Evolutionary conservation across 495 filamentous ascomycete species (phyloP).

Genomic region (Penicillium lividum): DNA sequence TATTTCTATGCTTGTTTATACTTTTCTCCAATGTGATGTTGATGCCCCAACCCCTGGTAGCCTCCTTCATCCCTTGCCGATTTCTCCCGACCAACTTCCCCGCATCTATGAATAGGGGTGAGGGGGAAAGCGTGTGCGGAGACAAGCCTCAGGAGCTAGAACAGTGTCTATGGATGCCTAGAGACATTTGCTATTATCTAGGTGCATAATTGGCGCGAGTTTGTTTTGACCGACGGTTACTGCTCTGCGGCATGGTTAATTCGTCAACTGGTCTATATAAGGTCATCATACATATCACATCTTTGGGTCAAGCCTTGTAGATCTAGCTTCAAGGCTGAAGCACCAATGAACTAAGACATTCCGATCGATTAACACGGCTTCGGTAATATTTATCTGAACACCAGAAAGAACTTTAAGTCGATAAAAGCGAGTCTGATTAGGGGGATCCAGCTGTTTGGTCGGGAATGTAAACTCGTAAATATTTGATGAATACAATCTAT

Average conservation of each 20-base stretch:
- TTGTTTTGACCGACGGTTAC: not conserved
- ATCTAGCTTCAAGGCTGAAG: too few species aligned
- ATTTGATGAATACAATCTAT: too few species aligned
- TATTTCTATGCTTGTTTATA: too few species aligned
- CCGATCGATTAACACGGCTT: too few species aligned
- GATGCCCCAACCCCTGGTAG: not conserved
- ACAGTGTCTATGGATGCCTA: not conserved
- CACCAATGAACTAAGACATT: too few species aligned
- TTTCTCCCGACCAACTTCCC: constrained; percentile 5
- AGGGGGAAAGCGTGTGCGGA: not conserved
- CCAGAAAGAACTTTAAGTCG: too few species aligned
- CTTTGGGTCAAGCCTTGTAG: too few species aligned
- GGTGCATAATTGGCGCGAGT: not conserved
- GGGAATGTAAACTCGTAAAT: too few species aligned
- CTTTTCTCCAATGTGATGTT: not conserved
- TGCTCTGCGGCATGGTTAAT: not conserved
- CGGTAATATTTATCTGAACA: too few species aligned
- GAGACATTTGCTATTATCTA: not conserved
- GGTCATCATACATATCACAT: too few species aligned
- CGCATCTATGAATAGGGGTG: not conserved
- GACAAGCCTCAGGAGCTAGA: not conserved
- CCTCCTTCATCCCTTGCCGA: constrained; percentile 2
- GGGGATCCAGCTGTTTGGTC: too few species aligned
- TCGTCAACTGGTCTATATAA: not conserved
- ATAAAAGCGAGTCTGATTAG: too few species aligned